These are phyloP conservation scores for Sporothrix globosa DNA, from an alignment of 2,329 filamentous ascomycete species.

Conservation along the genomic window DNA sequence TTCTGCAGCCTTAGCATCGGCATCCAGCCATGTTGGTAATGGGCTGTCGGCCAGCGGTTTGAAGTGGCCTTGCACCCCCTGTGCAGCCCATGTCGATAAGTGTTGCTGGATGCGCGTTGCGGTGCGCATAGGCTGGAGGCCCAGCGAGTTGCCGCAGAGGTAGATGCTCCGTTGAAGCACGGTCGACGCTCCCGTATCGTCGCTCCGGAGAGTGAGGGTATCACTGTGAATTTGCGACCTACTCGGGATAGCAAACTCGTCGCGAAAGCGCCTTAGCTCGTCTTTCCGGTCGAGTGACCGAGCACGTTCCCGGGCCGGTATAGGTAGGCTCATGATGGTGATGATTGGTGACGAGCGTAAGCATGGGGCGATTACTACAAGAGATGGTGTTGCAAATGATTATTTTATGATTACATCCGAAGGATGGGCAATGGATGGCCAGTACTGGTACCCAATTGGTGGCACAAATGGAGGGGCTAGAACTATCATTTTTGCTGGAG, in stretches of 20 bases:
- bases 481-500: no score
- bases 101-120: conserved; percentile 71
- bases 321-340: conserved; percentile 22
- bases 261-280: conserved; percentile 60
- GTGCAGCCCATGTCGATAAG: conserved; percentile 79
- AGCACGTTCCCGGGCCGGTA: conserved; percentile 49
- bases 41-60: conserved; percentile 68
- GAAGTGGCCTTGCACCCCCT: conserved; percentile 86
- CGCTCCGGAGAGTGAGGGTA: background rate
- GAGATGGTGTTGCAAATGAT: background rate
- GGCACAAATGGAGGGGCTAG: no score
- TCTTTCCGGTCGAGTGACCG: conserved; percentile 62
- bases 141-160: conserved; percentile 87
- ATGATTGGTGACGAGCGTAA: background rate
- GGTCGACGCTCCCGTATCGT: conserved; percentile 33
- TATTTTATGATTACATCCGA: no score
- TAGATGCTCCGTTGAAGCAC: conserved; percentile 59
- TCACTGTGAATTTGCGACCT: conserved; percentile 48
- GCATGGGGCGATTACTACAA: background rate
- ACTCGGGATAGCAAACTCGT: conserved; percentile 77
- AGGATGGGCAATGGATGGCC: no score
- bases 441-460: no score
- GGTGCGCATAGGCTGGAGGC: conserved; percentile 74
- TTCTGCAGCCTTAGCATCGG: conserved; percentile 73
- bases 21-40: conserved; percentile 73